These are phyloP conservation scores for Erodium moschatum DNA, from an alignment of 441 rosid genomes.

Conservation along the genomic window DNA sequence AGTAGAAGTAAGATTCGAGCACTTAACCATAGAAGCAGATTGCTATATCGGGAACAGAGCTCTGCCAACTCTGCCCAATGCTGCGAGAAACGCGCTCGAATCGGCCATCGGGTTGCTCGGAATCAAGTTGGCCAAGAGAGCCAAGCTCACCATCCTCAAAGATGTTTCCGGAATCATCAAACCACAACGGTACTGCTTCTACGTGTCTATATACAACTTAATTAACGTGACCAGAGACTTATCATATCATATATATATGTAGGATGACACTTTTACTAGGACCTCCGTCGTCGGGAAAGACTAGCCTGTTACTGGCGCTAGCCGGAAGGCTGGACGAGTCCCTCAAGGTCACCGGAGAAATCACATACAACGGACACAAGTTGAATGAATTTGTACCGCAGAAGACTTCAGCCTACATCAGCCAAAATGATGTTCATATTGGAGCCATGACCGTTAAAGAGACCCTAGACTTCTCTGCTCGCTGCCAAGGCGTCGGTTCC, in stretches of 20 bases:
- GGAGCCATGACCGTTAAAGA: conserved; percentile 62
- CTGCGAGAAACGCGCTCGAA: background rate
- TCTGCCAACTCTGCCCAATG: background rate
- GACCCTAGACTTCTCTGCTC: conserved; percentile 62
- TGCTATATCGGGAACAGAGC: background rate
- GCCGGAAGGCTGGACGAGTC: conserved; percentile 30
- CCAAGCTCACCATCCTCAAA: background rate
- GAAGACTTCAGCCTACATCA: conserved; percentile 58
- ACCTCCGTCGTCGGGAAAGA: conserved; percentile 59
- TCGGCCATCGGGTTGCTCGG: background rate
- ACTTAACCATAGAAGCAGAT: background rate
- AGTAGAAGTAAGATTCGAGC: background rate
- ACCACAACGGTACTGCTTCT: too few species aligned
- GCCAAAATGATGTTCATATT: conserved; percentile 60
- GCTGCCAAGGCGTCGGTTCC: conserved; percentile 62
- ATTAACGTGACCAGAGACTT: too few species aligned
- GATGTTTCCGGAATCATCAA: conserved; percentile 1
- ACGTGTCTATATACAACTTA: too few species aligned
- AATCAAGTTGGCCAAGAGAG: background rate
- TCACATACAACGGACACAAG: conserved; percentile 54
- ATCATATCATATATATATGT: too few species aligned
- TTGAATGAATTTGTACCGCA: conserved; percentile 55
- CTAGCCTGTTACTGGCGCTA: conserved; percentile 27
- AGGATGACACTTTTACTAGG: conserved; percentile 54
- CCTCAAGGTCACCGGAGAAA: conserved; percentile 41